Conservation (phyloP, 148 eudicot species). For the Vaccinium darrowii region DNA sequence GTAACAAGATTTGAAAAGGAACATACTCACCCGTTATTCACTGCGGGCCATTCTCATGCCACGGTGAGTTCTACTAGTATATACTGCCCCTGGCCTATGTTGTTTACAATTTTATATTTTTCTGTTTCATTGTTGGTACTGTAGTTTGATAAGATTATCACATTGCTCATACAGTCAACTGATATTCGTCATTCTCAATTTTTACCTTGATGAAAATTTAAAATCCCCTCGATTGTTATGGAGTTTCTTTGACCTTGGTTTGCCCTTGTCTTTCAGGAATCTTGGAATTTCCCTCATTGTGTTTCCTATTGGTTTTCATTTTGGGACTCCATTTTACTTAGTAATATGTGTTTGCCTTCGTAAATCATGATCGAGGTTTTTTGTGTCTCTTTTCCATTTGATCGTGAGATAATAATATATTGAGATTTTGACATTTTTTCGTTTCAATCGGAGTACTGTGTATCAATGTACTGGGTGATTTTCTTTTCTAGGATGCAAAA, state of each 20-base stretch:
- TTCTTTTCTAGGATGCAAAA: slow-evolving; percentile 16
- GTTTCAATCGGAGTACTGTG: not conserved
- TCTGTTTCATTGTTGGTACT: not conserved
- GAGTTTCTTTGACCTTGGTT: not conserved
- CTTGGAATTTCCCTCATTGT: not conserved
- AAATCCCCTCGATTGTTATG: not conserved
- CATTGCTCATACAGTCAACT: not conserved
- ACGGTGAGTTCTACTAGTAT: slow-evolving; percentile 11
- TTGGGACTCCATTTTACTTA: not conserved
- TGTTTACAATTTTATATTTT: not conserved
- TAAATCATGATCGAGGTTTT: not conserved
- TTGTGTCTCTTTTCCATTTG: not conserved
- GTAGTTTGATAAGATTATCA: slow-evolving; percentile 1
- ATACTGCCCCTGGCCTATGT: not conserved
- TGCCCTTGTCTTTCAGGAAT: not conserved
- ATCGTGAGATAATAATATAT: not conserved
- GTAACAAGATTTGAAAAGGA: slow-evolving; percentile 20
- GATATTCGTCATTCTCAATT: not conserved
- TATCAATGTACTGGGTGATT: not conserved
- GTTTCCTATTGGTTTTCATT: slow-evolving; percentile 2
- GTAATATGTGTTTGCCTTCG: not conserved
- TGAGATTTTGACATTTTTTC: not conserved
- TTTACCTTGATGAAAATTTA: not conserved
- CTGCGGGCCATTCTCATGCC: slow-evolving; percentile 3
- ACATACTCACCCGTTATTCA: slow-evolving; percentile 13